Evolutionary conservation across 306 rosid genomes (phyloP).

Genomic region (Dalbergia cochinchinensis): DNA sequence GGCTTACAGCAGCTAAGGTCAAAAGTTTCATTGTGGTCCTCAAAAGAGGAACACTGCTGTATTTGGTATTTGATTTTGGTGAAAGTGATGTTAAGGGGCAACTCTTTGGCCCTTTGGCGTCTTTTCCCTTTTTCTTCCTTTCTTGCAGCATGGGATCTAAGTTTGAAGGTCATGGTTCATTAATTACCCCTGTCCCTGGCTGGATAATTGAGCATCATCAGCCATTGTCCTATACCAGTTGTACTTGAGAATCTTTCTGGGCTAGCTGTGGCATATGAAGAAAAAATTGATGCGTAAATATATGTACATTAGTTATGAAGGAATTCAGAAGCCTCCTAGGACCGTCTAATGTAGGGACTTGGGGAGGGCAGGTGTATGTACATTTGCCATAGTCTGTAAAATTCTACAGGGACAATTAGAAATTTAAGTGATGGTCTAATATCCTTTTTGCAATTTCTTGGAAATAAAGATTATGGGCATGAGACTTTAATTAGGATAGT

Average conservation of each 20-base stretch:
- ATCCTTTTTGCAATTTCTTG: not conserved
- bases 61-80: conserved; percentile 54
- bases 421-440: conserved; percentile 10
- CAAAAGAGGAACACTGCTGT: conserved; percentile 51
- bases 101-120: conserved; percentile 28
- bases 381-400: not conserved
- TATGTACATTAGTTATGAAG: conserved; percentile 16
- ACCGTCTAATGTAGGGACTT: not conserved
- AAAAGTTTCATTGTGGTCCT: conserved; percentile 61
- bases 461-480: not conserved
- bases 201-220: conserved; percentile 41
- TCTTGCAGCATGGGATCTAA: conserved; percentile 26
- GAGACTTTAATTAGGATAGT: too few relatives aligned
- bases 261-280: conserved; percentile 23
- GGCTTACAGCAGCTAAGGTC: conserved; percentile 55
- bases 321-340: conserved; percentile 24
- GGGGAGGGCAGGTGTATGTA: conserved; percentile 13
- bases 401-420: conserved; percentile 10
- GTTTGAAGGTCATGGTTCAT: conserved; percentile 48
- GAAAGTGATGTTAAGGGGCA: conserved; percentile 52
- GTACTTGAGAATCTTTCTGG: conserved; percentile 44
- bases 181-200: conserved; percentile 46
- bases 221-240: conserved; percentile 44
- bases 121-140: conserved; percentile 34
- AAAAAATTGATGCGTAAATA: conserved; percentile 6